Evolutionary conservation across 1,284 basidiomycete species (phyloP), one percentile per base, ranked within the genome.

Genomic region (Coniferiporia weirii): DNA sequence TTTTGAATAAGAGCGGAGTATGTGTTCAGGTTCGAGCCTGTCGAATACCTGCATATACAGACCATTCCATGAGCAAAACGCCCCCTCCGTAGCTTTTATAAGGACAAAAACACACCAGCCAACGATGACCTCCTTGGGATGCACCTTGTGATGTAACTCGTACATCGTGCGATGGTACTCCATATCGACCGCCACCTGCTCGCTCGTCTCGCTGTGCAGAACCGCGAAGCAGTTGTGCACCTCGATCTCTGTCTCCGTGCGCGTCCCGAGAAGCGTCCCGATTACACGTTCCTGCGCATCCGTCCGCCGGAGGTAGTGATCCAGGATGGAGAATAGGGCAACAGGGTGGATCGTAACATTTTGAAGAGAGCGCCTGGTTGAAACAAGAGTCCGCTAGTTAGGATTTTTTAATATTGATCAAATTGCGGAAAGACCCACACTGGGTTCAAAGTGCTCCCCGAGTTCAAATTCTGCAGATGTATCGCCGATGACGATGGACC

Each of bases 1-100:
- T 98, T 95, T 81, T 99, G 97, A 69, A 99, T 97, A 64, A 99
- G 82, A 19, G 97, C 95, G 48, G 95, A 96, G 79, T 96, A 96
- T 13, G 92, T 93, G 78, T 97, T 96, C 61, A 99, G 82, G 64
- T 90, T 86, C 3, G 90, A 89, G 64, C 89, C 89, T 19, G 93
- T 95, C 17, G 93, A 93, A 75, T 95, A 95, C 91, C 91, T 93
- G 67, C 10, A 58, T 8, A 51, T 32, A 46, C 36, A 17, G 3
- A 40, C 34, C 64, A 63, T 9, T 60, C 57, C 9, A 48, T 44
- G 48, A 10, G 49, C 17, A 5, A 19, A 27, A 60, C 40, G 20
- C 3, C 13, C 19, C 4, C 10, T 22, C 32, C 10, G 8, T 46
- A 1, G 34, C 3, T 22, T 54, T 34, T 22, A 51, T 27, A 20